Percentiles rank a stretch among this genome's conserved stretches.
Evolutionary conservation across 2,329 filamentous ascomycete species (phyloP).

Genomic region (Didymella exigua): DNA sequence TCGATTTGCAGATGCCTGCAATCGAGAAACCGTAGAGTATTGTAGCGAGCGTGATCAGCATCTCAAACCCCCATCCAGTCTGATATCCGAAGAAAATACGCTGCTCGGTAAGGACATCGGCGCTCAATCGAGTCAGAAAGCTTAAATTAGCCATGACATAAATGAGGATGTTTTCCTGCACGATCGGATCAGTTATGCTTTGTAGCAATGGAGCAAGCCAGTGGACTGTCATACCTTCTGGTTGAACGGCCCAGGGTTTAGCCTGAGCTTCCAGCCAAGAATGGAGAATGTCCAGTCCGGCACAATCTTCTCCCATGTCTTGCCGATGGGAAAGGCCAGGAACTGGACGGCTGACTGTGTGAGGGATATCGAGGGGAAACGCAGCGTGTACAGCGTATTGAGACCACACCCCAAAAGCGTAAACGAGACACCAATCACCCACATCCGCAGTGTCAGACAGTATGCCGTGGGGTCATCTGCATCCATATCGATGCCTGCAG

Average conservation of each 20-base stretch:
- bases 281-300: not conserved
- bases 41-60: not conserved
- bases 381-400: not conserved
- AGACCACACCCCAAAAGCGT: not conserved
- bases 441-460: not conserved
- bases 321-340: not conserved
- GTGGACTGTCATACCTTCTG: not conserved
- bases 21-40: not conserved
- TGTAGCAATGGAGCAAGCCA: not conserved
- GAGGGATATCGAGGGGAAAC: not conserved
- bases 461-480: not conserved
- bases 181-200: not conserved
- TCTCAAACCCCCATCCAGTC: not conserved
- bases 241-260: not conserved
- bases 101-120: not conserved
- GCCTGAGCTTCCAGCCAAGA: not conserved
- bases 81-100: not conserved
- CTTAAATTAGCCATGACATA: not conserved
- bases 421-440: conserved; percentile 2
- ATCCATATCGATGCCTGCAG: not conserved
- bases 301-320: not conserved
- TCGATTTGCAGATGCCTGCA: not conserved
- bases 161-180: conserved; percentile 1
- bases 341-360: not conserved
- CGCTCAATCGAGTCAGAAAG: not conserved